Evolutionary conservation across 805 yeast genomes (phyloP).

Genomic region (Metschnikowia kunwiensis): DNA sequence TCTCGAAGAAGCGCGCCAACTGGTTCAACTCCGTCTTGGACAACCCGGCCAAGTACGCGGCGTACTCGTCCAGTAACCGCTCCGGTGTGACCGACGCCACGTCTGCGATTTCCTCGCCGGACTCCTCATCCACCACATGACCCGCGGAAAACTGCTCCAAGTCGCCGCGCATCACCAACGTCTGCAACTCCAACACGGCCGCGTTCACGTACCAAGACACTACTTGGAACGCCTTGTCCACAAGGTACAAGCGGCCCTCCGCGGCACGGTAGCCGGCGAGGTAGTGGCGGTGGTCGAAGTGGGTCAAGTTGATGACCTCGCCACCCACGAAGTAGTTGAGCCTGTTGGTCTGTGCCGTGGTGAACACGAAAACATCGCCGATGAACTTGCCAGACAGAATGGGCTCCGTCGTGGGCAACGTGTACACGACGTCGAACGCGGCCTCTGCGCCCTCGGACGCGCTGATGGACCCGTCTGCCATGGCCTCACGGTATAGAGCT

Average conservation of each 20-base stretch:
- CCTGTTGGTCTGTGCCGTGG: slow-evolving; percentile 76
- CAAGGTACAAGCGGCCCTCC: slow-evolving; percentile 83
- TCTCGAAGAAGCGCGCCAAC: slow-evolving; percentile 89
- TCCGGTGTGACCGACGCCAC: slow-evolving; percentile 47
- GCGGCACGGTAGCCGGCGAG: slow-evolving; percentile 80
- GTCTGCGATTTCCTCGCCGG: slow-evolving; percentile 39
- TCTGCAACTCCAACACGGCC: slow-evolving; percentile 90
- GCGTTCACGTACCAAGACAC: slow-evolving; percentile 77
- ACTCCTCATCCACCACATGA: slow-evolving; percentile 31
- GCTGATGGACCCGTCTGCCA: slow-evolving; percentile 54
- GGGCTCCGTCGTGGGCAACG: slow-evolving; percentile 64
- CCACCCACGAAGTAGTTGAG: slow-evolving; percentile 95
- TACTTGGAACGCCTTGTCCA: slow-evolving; percentile 86
- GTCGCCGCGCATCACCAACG: slow-evolving; percentile 92
- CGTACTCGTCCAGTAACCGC: slow-evolving; percentile 51
- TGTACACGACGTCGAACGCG: slow-evolving; percentile 79
- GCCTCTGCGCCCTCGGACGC: slow-evolving; percentile 88
- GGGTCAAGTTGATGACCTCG: slow-evolving; percentile 85
- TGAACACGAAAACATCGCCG: slow-evolving; percentile 93
- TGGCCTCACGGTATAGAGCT: slow-evolving; percentile 61
- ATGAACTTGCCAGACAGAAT: slow-evolving; percentile 92
- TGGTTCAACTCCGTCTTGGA: slow-evolving; percentile 68
- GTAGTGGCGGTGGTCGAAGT: slow-evolving; percentile 84
- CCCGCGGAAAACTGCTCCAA: slow-evolving; percentile 56
- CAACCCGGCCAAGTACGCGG: slow-evolving; percentile 51